Conservation (phyloP, 1,284 basidiomycete genomes). For the Salmacisia buchloeana region DNA sequence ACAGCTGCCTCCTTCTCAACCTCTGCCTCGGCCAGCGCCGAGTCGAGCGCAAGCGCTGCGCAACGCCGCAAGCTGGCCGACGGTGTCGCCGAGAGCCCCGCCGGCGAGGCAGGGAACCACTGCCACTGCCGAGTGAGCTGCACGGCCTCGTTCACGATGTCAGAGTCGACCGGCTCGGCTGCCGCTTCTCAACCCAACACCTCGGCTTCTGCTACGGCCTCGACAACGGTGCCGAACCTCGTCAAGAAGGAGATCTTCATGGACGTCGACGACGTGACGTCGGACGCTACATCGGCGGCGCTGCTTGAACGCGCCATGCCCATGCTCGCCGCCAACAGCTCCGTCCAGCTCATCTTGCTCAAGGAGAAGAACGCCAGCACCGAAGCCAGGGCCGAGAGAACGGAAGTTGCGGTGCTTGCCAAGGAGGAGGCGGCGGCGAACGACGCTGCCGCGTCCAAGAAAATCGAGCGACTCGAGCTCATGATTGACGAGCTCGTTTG, state of each 20-base stretch:
- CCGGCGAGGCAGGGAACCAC: no score
- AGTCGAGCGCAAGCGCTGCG: no score
- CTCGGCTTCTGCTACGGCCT: no score
- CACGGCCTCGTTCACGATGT: no score
- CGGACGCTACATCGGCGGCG: background rate
- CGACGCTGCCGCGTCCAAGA: background rate
- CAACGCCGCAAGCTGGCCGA: background rate
- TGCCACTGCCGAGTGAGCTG: background rate
- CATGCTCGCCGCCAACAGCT: background rate
- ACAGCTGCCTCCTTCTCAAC: no score
- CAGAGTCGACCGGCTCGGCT: no score
- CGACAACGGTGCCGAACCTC: no score
- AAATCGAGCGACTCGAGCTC: background rate
- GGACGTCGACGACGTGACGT: background rate
- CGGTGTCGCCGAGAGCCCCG: no score
- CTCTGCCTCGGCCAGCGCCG: no score
- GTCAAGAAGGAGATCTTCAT: background rate
- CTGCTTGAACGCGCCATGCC: no score
- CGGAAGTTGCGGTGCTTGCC: background rate
- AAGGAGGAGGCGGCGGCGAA: background rate
- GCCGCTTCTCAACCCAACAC: no score
- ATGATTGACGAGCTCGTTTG: constrained; percentile 6
- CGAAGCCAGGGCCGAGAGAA: background rate
- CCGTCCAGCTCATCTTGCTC: background rate
- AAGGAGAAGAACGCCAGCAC: background rate